A percentile compares a stretch with the other conserved stretches of the same genome.
Evolutionary conservation across 441 rosid genomes (phyloP).

Genomic region (Biscutella laevigata): DNA sequence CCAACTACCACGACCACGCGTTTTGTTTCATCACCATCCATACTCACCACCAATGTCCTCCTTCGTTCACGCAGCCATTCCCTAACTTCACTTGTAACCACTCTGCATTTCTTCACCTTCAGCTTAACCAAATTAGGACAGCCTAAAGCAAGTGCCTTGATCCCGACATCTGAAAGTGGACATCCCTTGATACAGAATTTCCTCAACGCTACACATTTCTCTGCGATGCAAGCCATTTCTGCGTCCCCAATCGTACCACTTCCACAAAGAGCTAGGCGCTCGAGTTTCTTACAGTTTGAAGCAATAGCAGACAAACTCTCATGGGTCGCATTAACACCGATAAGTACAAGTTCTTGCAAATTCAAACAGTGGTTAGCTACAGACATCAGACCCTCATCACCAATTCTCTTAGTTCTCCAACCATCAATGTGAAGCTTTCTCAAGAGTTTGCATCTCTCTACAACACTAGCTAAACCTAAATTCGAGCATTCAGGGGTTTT

Average conservation of each 20-base stretch:
- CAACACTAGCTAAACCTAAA: slow-evolving; percentile 34
- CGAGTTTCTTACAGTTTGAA: slow-evolving; percentile 39
- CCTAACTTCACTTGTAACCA: slow-evolving; percentile 35
- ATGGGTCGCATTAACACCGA: slow-evolving; percentile 46
- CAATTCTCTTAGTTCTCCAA: slow-evolving; percentile 49
- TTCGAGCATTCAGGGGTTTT: slow-evolving; percentile 49
- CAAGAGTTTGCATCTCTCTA: slow-evolving; percentile 39
- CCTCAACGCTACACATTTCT: slow-evolving; percentile 42
- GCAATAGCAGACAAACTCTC: slow-evolving; percentile 34
- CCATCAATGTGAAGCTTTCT: slow-evolving; percentile 61
- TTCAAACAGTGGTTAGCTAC: slow-evolving; percentile 42
- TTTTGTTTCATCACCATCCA: slow-evolving; percentile 40
- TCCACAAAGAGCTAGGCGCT: slow-evolving; percentile 53
- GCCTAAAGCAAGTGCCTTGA: slow-evolving; percentile 43
- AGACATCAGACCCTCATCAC: slow-evolving; percentile 46
- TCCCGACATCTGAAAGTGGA: slow-evolving; percentile 39
- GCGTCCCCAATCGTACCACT: slow-evolving; percentile 43
- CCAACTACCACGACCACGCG: slow-evolving; percentile 1
- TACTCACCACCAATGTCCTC: slow-evolving; percentile 35
- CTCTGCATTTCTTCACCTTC: slow-evolving; percentile 54
- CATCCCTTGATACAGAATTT: slow-evolving; percentile 58
- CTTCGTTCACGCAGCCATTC: slow-evolving; percentile 44
- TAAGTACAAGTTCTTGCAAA: slow-evolving; percentile 56
- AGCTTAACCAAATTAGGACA: slow-evolving; percentile 54
- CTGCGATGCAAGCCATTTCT: slow-evolving; percentile 42